Percentiles rank a stretch among this genome's conserved stretches.
Conservation (phyloP, 768 basidiomycete genomes). For the Collybia nuda region DNA sequence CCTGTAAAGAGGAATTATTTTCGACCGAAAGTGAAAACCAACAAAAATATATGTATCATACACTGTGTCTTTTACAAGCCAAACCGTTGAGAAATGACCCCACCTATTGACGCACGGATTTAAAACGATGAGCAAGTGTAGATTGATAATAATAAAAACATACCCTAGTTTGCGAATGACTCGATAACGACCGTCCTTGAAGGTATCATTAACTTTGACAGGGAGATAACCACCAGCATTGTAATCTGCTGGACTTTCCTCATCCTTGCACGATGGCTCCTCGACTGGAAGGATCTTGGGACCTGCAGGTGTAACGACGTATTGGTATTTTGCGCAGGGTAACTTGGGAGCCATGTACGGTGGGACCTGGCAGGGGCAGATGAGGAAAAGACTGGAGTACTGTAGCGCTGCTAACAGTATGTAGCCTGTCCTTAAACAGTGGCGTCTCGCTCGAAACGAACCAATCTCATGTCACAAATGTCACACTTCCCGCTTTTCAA, state of each 20-base stretch:
- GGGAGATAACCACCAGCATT: conserved; percentile 80
- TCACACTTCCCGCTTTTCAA: conserved; percentile 1
- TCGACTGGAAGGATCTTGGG: conserved; percentile 73
- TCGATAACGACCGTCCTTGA: conserved; percentile 82
- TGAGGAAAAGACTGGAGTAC: conserved; percentile 4
- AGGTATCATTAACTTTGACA: conserved; percentile 78
- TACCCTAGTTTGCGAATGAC: conserved; percentile 91
- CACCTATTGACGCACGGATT: conserved; percentile 49
- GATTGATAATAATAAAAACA: conserved; percentile 15
- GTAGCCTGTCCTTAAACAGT: not conserved
- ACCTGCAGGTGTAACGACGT: conserved; percentile 64
- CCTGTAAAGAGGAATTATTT: conserved; percentile 34
- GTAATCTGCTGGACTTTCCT: conserved; percentile 84
- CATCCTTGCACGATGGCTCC: conserved; percentile 67
- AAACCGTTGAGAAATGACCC: conserved; percentile 96
- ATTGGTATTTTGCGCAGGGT: conserved; percentile 72
- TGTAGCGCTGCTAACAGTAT: no score
- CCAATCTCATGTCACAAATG: conserved; percentile 12
- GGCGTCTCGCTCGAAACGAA: conserved; percentile 9
- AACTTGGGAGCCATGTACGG: conserved; percentile 66
- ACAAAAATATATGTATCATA: conserved; percentile 37
- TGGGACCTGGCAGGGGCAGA: conserved; percentile 14
- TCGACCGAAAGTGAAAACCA: conserved; percentile 11
- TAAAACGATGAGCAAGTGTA: conserved; percentile 23
- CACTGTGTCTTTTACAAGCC: conserved; percentile 82